Percentiles rank a stretch among this genome's conserved stretches.
These are phyloP conservation scores for Salix purpurea DNA, from an alignment of 345 rosid species.

Conservation along the genomic window DNA sequence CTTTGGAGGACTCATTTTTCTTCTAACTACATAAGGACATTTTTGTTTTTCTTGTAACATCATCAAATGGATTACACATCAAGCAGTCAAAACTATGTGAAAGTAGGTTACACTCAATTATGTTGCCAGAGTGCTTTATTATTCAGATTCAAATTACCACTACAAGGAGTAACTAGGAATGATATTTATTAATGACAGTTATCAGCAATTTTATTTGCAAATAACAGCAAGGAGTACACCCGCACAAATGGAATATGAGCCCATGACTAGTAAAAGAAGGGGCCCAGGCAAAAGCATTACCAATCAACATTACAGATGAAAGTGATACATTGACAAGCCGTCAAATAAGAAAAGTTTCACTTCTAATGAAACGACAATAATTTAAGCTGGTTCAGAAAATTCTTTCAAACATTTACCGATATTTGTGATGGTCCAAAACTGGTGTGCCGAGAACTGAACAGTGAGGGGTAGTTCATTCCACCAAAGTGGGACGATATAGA, in stretches of 20 bases:
- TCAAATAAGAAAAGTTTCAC: background rate
- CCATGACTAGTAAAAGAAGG: background rate
- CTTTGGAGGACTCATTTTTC: background rate
- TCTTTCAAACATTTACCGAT: slow-evolving; percentile 39
- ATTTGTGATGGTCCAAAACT: slow-evolving; percentile 49
- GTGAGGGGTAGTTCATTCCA: slow-evolving; percentile 94
- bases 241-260: background rate
- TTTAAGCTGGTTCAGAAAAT: background rate
- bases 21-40: too few relatives aligned
- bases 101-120: background rate
- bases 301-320: background rate
- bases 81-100: background rate
- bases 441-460: slow-evolving; percentile 86
- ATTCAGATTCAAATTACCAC: background rate
- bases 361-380: background rate
- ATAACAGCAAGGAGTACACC: background rate
- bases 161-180: background rate
- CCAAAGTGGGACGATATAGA: slow-evolving; percentile 98
- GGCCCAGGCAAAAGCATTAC: background rate
- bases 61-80: background rate
- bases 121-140: background rate
- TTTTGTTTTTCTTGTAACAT: background rate
- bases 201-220: background rate
- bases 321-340: background rate
- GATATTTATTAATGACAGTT: background rate